Percentiles rank a stretch among this genome's conserved stretches.
These are phyloP conservation scores for Endocarpon pusillum DNA, from an alignment of 495 filamentous ascomycete species.

Conservation along the genomic window DNA sequence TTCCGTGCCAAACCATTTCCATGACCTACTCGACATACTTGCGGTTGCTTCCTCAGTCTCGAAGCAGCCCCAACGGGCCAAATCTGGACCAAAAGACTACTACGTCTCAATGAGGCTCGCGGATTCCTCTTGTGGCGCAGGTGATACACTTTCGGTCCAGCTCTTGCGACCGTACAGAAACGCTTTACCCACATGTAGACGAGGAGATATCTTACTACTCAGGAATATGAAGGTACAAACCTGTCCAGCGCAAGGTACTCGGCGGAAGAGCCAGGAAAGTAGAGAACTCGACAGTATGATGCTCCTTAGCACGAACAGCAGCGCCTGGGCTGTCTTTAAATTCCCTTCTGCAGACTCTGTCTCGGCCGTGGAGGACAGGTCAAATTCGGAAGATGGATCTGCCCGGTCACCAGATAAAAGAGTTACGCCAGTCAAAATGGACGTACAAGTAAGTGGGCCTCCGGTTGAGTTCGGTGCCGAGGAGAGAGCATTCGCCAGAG, in stretches of 20 bases:
- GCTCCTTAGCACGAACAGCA: slow-evolving; percentile 30
- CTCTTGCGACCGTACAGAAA: slow-evolving; percentile 59
- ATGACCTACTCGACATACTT: slow-evolving; percentile 43
- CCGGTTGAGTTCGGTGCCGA: slow-evolving; percentile 45
- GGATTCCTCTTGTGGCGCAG: slow-evolving; percentile 40
- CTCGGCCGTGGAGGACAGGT: slow-evolving; percentile 10
- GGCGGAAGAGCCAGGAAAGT: slow-evolving; percentile 27
- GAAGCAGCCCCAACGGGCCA: slow-evolving; percentile 37
- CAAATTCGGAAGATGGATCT: no score
- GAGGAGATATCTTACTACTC: slow-evolving; percentile 63
- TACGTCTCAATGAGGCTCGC: slow-evolving; percentile 50
- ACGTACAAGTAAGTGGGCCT: slow-evolving; percentile 38
- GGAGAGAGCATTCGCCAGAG: slow-evolving; percentile 38
- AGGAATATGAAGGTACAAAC: slow-evolving; percentile 51
- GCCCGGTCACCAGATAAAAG: no score
- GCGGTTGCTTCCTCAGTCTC: slow-evolving; percentile 45
- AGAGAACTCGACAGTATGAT: slow-evolving; percentile 20
- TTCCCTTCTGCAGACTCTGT: slow-evolving; percentile 16
- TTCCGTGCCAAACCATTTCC: slow-evolving; percentile 37
- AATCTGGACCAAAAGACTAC: slow-evolving; percentile 51
- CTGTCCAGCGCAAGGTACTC: no score
- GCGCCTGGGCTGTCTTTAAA: slow-evolving; percentile 50
- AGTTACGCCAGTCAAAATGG: slow-evolving; percentile 9
- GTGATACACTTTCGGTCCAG: slow-evolving; percentile 34
- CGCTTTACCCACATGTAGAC: slow-evolving; percentile 46